Base-by-base conservation (phyloP, 2,329 filamentous ascomycete genomes). In the Ascosphaera acerosa region DNA sequence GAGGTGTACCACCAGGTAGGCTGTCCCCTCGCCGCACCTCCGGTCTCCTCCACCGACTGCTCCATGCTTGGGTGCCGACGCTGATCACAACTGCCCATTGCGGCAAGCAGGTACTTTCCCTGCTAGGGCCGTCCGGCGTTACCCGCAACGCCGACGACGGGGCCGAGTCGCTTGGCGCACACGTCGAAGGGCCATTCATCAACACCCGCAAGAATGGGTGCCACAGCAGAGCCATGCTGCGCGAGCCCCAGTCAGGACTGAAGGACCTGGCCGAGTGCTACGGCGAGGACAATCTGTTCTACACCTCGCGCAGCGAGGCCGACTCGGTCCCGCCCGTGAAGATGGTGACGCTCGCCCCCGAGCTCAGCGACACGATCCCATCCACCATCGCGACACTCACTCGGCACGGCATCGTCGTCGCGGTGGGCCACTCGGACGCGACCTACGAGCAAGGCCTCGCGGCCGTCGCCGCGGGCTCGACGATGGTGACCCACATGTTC, bases 1-100 rank as follows among this genome's bases (percentile, higher is more conserved):
- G 70, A 81, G 40, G 66, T 90, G 29, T 92, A 92, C 53, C 72
- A 78, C 45, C 66, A 71, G 53, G 73, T 73, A 31, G 37, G 46
- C n/a, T n/a, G 7, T 4, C 12, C 15, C 27, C 12, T 29, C n/a
- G n/a, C n/a, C 84, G 14, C 81, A 76, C 45, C 66, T 84, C 42
- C 84, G 84, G 26, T 92, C 84, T 15, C 84, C 87, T 3, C 84
- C 87, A 4, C 87, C 84, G 2, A 84, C 84, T 6, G 84, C 92
- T 49, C 92, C 84, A 0, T 78, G 87, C 19, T 63, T 84, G 37
- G 64, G n/a, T n/a, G n/a, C n/a, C n/a, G n/a, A n/a, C n/a, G n/a
- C n/a, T n/a, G n/a, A n/a, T n/a, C n/a, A n/a, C n/a, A n/a, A n/a
- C n/a, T n/a, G n/a, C n/a, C n/a, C n/a, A n/a, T n/a, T n/a, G n/a